Conservation (phyloP, 257 asterid genomes). For the Solanum gandarillasii region DNA sequence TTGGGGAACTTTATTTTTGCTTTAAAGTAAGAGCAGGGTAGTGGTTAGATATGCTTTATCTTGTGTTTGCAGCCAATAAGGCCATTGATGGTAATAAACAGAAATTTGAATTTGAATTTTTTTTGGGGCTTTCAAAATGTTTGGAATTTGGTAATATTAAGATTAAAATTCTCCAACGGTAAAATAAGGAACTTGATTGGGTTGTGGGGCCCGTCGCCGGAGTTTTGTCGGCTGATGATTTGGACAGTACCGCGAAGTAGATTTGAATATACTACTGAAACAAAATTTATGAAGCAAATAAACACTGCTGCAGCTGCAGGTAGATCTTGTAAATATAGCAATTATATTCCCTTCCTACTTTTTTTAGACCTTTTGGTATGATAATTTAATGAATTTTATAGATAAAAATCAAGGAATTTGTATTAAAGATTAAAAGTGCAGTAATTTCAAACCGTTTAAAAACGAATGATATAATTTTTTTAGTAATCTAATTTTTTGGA, state of each 20-base stretch:
- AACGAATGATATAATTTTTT: neutral
- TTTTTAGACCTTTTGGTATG: neutral
- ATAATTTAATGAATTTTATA: neutral
- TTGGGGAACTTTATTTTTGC: neutral
- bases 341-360: neutral
- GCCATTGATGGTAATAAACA: conserved; percentile 28
- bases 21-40: neutral
- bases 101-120: conserved; percentile 65
- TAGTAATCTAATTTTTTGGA: no score
- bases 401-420: neutral
- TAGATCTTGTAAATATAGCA: neutral
- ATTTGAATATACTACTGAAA: neutral
- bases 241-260: neutral
- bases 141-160: neutral
- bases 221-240: neutral
- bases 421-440: neutral
- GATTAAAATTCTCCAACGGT: conserved; percentile 12
- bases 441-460: neutral
- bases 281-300: neutral
- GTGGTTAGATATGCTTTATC: conserved; percentile 15
- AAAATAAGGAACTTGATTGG: neutral
- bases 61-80: conserved; percentile 11
- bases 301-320: neutral
- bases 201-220: neutral
- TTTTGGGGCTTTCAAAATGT: conserved; percentile 6